Evolutionary conservation across 805 yeast species (phyloP), one percentile per base, ranked within the genome.

Genomic region (Teunomyces barrocoloradensis): DNA sequence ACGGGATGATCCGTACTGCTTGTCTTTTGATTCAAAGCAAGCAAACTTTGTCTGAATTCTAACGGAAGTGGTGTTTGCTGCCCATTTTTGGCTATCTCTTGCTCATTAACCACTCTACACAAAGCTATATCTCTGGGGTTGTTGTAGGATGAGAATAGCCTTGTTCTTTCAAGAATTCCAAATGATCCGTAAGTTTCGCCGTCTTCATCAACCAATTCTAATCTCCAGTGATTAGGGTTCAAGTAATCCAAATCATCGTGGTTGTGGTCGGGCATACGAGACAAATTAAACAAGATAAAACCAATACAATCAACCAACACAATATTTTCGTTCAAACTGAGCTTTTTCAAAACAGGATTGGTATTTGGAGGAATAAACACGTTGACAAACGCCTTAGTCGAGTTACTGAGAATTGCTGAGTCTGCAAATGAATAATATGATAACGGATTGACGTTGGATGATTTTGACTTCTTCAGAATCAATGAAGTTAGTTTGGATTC

Each of bases 181-280:
- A 94, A 91, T 44, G 89, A 88, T 55, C 95, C 99, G 45, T 89
- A 90, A 33, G 87, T 84, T 43, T 95, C 97, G 6, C 92, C 92
- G 61, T 91, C 97, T 43, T 92, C 98, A 62, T 94, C 99, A 0
- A 87, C 90, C 18, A 92, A 73, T 48, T 87, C 87, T 29, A 92
- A 59, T 45, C 84, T 75, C 94, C 96, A 89, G 49, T 66, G 64
- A 56, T 86, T 85, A 0, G 91, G 87, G 50, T 85, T 80, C 43
- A 64, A 57, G 12, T 34, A 37, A 38, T 48, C 46, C 17, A 34
- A 17, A n/a, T 46, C 44, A 43, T 57, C 4, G 54, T 67, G 45
- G 51, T 61, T 45, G 54, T 48, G 50, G 37, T 51, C 58, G 38
- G 57, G 43, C 18, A 54, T 21, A 53, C 67, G 57, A 1, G 60